These are phyloP conservation scores for Immersiporthe knoxdaviesiana DNA, from an alignment of 2,329 filamentous ascomycete species.

Conservation along the genomic window DNA sequence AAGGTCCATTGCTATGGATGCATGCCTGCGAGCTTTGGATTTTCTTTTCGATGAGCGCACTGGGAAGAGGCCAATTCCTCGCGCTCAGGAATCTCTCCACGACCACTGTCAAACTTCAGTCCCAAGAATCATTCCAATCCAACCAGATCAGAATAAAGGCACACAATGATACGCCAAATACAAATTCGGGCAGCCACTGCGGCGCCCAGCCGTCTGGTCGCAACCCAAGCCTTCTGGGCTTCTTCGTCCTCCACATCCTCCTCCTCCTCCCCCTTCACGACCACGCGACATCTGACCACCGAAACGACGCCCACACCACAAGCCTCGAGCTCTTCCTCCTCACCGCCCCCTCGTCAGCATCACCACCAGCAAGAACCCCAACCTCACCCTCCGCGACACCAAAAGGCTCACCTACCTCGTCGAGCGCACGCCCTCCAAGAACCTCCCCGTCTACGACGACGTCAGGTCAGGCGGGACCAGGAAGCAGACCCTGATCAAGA, in stretches of 20 bases:
- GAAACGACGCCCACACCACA: not conserved
- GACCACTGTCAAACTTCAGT: not conserved
- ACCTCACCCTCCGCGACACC: constrained; percentile 32
- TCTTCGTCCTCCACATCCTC: constrained; percentile 3
- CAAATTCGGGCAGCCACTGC: constrained; percentile 22
- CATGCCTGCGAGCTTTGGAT: not conserved
- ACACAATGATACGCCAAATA: constrained; percentile 25
- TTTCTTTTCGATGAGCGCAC: not conserved
- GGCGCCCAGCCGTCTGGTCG: constrained; percentile 21
- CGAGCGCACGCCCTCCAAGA: constrained; percentile 68
- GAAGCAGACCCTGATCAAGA: constrained; percentile 75
- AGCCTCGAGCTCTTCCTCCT: not conserved
- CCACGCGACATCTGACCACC: constrained; percentile 4
- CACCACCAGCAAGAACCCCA: constrained; percentile 23
- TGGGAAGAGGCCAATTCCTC: not conserved
- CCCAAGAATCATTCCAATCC: no score
- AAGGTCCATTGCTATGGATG: constrained; percentile 4
- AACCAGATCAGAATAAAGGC: no score
- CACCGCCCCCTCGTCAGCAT: constrained; percentile 23
- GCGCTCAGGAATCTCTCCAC: not conserved
- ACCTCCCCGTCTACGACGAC: constrained; percentile 77
- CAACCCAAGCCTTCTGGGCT: constrained; percentile 5
- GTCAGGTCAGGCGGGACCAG: constrained; percentile 76
- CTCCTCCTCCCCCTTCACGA: not conserved
- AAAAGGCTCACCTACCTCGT: constrained; percentile 68